phyloP scores from a whole-genome alignment of 495 filamentous ascomycete genomes.

The Aspergillus coremiiformis region DNA sequence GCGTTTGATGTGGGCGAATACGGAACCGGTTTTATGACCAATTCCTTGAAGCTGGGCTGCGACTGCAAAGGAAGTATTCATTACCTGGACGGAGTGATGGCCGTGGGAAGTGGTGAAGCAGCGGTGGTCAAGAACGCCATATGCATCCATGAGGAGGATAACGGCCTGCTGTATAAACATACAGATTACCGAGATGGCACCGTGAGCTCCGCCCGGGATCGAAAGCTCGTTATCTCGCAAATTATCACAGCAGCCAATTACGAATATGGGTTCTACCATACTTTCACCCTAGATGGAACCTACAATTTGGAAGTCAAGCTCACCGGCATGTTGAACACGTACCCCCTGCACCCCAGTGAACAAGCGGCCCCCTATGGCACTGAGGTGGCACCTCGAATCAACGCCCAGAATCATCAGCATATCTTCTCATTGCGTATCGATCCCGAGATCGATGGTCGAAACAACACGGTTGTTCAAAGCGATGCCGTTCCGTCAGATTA shows the following conservation, averaged over 20 bases:
- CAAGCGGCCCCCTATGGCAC: constrained; percentile 68
- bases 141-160: constrained; percentile 65
- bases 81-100: constrained; percentile 55
- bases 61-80: constrained; percentile 63
- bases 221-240: constrained; percentile 61
- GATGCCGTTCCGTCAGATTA: constrained; percentile 45
- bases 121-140: constrained; percentile 51
- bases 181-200: constrained; percentile 59
- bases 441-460: constrained; percentile 67
- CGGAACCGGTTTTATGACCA: constrained; percentile 58
- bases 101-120: constrained; percentile 46
- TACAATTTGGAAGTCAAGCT: constrained; percentile 77
- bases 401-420: constrained; percentile 77
- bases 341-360: constrained; percentile 49
- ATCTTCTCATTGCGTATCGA: constrained; percentile 87
- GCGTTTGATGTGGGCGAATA: constrained; percentile 70
- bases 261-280: constrained; percentile 79
- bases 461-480: constrained; percentile 63
- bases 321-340: constrained; percentile 80
- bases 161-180: constrained; percentile 62
- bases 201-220: constrained; percentile 52
- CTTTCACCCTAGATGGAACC: constrained; percentile 81
- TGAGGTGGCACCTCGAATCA: constrained; percentile 75
- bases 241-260: constrained; percentile 77
- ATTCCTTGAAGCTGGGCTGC: constrained; percentile 61